Conservation (phyloP, 2,329 filamentous ascomycete species). For the Pestalotiopsis sp. region DNA sequence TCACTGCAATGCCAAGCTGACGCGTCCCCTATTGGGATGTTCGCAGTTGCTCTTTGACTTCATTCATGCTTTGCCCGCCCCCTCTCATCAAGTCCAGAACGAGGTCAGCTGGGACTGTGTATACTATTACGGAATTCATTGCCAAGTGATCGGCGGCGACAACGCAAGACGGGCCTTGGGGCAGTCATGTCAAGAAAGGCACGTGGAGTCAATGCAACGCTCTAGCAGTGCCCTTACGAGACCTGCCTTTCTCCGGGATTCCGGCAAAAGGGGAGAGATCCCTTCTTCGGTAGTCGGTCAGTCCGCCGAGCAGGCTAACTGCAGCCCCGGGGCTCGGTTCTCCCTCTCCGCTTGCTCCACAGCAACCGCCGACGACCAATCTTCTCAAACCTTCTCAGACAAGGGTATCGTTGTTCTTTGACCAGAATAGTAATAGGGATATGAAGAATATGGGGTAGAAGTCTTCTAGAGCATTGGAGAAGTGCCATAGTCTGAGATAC, state of each 20-base stretch:
- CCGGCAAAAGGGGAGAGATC: neutral
- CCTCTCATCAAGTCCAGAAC: neutral
- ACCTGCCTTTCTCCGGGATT: neutral
- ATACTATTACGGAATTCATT: neutral
- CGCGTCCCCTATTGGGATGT: neutral
- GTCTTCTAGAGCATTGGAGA: neutral
- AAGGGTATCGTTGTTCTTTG: neutral
- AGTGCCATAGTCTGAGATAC: neutral
- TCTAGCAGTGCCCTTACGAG: neutral
- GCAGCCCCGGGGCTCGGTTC: too few relatives aligned
- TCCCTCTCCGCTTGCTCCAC: too few relatives aligned
- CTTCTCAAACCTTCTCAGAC: neutral
- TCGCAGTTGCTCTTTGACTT: neutral
- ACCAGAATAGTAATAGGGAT: neutral
- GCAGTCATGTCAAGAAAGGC: neutral
- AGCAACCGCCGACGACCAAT: too few relatives aligned
- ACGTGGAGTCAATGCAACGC: neutral
- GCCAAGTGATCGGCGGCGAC: neutral
- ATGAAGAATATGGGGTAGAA: neutral
- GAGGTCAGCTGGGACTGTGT: neutral
- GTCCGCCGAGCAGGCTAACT: too few relatives aligned
- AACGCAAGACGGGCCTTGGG: neutral
- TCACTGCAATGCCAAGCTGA: neutral
- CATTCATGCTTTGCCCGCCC: neutral
- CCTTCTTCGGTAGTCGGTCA: neutral